Percentiles rank a stretch among this genome's conserved stretches.
Evolutionary conservation across 805 yeast genomes (phyloP).

Genomic region (Ogataea wickerhamii): DNA sequence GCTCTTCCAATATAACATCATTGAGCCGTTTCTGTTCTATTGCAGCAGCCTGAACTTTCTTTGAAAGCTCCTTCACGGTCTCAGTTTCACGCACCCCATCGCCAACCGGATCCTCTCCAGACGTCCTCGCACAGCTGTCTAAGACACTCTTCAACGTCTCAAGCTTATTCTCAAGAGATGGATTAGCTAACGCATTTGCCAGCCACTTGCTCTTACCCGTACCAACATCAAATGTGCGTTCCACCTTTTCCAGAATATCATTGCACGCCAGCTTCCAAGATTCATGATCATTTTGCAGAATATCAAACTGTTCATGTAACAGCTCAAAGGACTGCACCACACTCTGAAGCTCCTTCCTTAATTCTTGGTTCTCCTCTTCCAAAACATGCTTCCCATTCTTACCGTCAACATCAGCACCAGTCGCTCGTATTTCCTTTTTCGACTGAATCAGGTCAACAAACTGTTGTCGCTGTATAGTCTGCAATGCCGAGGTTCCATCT

Average conservation of each 20-base stretch:
- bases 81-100: neutral
- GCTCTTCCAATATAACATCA: neutral
- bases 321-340: constrained; percentile 15
- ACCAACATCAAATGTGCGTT: neutral
- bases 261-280: constrained; percentile 13
- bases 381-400: no score
- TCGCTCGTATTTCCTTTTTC: neutral
- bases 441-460: constrained; percentile 5
- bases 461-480: constrained; percentile 11
- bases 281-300: constrained; percentile 15
- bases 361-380: constrained; percentile 4
- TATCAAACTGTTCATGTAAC: constrained; percentile 17
- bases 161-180: neutral
- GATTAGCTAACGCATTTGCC: neutral
- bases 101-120: neutral
- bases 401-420: no score
- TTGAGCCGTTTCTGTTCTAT: neutral
- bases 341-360: constrained; percentile 18
- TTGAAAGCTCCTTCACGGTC: neutral
- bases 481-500: constrained; percentile 15
- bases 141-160: neutral
- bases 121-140: neutral
- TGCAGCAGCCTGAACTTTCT: neutral
- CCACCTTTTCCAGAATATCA: constrained; percentile 10
- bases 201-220: neutral